These are phyloP conservation scores for Populus hybrid DNA, from an alignment of 441 rosid genomes.

Conservation along the genomic window DNA sequence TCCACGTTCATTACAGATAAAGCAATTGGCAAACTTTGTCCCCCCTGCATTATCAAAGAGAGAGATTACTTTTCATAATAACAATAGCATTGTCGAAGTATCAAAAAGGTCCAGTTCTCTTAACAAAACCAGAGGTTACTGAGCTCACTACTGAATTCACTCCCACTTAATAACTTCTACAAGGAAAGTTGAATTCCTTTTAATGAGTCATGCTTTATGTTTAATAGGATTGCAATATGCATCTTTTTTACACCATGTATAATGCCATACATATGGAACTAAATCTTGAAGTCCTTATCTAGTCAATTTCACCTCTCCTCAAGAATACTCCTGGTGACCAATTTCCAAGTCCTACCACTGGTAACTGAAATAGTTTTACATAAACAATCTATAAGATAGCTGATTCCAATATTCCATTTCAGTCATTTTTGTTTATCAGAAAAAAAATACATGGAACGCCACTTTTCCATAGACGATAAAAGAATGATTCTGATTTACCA, in stretches of 20 bases:
- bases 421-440: background rate
- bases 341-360: background rate
- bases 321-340: background rate
- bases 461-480: background rate
- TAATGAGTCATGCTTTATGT: background rate
- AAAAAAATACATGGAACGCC: background rate
- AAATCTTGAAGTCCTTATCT: background rate
- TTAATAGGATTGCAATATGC: background rate
- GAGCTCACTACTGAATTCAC: background rate
- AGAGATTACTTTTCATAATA: slow-evolving; percentile 8
- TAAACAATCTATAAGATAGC: background rate
- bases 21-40: slow-evolving; percentile 84
- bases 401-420: background rate
- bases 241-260: background rate
- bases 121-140: background rate
- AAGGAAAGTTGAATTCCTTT: background rate
- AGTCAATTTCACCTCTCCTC: background rate
- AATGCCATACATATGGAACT: background rate
- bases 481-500: background rate
- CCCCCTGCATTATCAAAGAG: slow-evolving; percentile 49
- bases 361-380: background rate
- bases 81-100: slow-evolving; percentile 6
- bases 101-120: background rate
- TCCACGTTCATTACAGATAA: slow-evolving; percentile 72
- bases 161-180: background rate